Conservation (phyloP, 2,329 filamentous ascomycete species). For the Fusarium sp. region DNA sequence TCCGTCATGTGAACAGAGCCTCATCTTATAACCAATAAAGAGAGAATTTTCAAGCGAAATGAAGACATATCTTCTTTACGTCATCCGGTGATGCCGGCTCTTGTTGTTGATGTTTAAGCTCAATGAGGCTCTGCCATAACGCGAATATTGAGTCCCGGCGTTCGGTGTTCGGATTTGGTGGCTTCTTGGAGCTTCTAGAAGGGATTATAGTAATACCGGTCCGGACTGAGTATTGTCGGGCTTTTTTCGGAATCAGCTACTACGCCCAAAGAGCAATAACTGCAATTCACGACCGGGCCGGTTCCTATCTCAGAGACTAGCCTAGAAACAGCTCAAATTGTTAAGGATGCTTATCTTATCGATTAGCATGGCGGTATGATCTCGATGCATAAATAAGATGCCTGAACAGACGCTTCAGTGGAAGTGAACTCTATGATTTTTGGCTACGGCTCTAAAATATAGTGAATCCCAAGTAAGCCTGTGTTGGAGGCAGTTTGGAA, state of each 20-base stretch:
- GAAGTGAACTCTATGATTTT: too few species aligned
- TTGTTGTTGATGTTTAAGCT: neutral
- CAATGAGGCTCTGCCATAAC: slow-evolving; percentile 1
- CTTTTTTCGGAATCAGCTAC: neutral
- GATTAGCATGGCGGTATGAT: too few species aligned
- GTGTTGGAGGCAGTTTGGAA: too few species aligned
- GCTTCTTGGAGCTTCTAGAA: neutral
- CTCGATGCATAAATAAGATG: too few species aligned
- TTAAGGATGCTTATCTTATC: too few species aligned
- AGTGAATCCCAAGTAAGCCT: too few species aligned
- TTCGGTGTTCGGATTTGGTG: slow-evolving; percentile 4
- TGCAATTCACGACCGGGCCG: neutral
- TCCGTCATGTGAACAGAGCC: neutral
- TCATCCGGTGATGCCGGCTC: neutral
- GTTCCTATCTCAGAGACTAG: too few species aligned
- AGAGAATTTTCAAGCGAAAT: neutral
- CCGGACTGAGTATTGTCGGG: neutral
- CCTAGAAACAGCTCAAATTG: too few species aligned
- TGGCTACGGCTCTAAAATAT: too few species aligned
- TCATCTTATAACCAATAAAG: neutral
- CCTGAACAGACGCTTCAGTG: too few species aligned
- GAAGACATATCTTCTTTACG: neutral
- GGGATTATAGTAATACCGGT: slow-evolving; percentile 2
- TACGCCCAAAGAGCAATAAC: neutral
- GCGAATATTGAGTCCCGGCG: neutral